Percentiles rank a stretch among this genome's conserved stretches.
These are phyloP conservation scores for Emmonsia crescens DNA, from an alignment of 2,329 filamentous ascomycete species.

Conservation along the genomic window DNA sequence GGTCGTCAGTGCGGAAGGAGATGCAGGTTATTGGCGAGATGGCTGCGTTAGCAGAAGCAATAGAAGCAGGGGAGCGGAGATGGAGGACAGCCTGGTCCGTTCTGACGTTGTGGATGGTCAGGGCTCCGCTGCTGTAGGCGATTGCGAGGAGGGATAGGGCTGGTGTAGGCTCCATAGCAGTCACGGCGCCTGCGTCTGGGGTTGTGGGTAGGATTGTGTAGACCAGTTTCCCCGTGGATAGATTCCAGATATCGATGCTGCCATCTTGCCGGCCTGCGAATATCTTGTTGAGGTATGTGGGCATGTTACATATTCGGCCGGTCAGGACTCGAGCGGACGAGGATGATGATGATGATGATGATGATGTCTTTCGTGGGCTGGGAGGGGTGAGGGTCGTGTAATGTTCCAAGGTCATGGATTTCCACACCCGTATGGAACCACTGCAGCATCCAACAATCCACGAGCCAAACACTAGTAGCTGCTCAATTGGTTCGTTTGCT, in stretches of 20 bases:
- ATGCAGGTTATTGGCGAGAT: conserved; percentile 62
- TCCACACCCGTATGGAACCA: conserved; percentile 81
- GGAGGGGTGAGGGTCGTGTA: conserved; percentile 68
- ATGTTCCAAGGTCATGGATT: conserved; percentile 68
- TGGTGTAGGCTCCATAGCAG: conserved; percentile 72
- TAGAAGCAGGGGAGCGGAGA: conserved; percentile 53
- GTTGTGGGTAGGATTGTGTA: conserved; percentile 76
- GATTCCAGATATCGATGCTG: conserved; percentile 92
- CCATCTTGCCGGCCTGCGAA: conserved; percentile 82
- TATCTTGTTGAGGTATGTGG: conserved; percentile 92
- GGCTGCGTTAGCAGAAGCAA: conserved; percentile 22
- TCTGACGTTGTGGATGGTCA: conserved; percentile 73
- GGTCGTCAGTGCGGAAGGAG: conserved; percentile 78
- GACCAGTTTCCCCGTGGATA: conserved; percentile 80
- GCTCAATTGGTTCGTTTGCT: conserved; percentile 55
- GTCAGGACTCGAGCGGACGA: conserved; percentile 59
- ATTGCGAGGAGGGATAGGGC: conserved; percentile 79
- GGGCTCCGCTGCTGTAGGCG: conserved; percentile 67
- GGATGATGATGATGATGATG: background rate
- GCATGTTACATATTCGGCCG: conserved; percentile 73
- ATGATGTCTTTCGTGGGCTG: conserved; percentile 40
- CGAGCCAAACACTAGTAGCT: conserved; percentile 73
- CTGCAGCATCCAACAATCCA: conserved; percentile 77
- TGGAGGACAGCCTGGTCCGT: conserved; percentile 62
- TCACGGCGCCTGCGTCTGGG: conserved; percentile 66